A percentile compares a stretch with the other conserved stretches of the same genome.
Conservation (phyloP, 2,329 filamentous ascomycete species). For the Daldinia eschscholtzii region DNA sequence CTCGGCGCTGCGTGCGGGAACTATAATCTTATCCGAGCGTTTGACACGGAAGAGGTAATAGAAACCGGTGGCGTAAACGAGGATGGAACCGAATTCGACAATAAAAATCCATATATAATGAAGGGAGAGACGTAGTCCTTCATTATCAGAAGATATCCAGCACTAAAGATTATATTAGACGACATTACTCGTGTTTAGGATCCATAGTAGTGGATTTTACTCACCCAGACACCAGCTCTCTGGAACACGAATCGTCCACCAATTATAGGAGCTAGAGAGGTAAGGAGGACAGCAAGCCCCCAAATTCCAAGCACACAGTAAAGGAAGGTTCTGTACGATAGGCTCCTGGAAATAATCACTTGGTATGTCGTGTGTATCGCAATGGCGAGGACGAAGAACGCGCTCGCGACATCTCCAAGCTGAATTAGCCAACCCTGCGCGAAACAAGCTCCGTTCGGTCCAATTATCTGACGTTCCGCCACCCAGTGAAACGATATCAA, state of each 20-base stretch:
- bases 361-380: slow-evolving; percentile 67
- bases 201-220: slow-evolving; percentile 25
- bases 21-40: slow-evolving; percentile 27
- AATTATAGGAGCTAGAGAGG: slow-evolving; percentile 59
- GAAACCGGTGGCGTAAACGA: slow-evolving; percentile 60
- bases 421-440: slow-evolving; percentile 68
- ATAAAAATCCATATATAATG: slow-evolving; percentile 70
- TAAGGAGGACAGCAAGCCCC: slow-evolving; percentile 59
- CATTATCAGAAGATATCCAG: slow-evolving; percentile 63
- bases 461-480: slow-evolving; percentile 58
- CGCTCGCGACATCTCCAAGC: slow-evolving; percentile 65
- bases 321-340: slow-evolving; percentile 58
- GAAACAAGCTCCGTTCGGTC: slow-evolving; percentile 62
- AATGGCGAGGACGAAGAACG: slow-evolving; percentile 66
- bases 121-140: slow-evolving; percentile 61
- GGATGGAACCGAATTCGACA: slow-evolving; percentile 63
- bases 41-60: slow-evolving; percentile 48
- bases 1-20: slow-evolving; percentile 39
- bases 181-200: background rate
- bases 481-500: slow-evolving; percentile 66
- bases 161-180: slow-evolving; percentile 54
- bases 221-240: slow-evolving; percentile 64
- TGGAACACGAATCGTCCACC: slow-evolving; percentile 61
- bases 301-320: slow-evolving; percentile 55
- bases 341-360: slow-evolving; percentile 59